Evolutionary conservation across 306 rosid species (phyloP).

Genomic region (Malus fusca): DNA sequence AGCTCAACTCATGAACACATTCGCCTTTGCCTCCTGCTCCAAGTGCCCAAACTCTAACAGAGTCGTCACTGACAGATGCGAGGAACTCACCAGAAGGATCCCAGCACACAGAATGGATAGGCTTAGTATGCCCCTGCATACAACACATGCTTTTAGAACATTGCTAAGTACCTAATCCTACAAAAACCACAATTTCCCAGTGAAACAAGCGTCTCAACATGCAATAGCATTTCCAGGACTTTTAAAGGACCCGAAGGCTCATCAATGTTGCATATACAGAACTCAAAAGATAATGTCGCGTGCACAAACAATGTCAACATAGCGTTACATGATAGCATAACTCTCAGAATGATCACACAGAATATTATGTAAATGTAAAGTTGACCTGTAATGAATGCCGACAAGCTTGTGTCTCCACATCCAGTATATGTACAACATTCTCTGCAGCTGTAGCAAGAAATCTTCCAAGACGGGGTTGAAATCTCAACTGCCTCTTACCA

Average conservation of each 20-base stretch:
- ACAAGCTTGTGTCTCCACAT: constrained; percentile 68
- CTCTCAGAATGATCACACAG: no score
- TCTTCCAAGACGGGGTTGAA: constrained; percentile 83
- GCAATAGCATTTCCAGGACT: no score
- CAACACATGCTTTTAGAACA: neutral
- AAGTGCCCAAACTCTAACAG: constrained; percentile 80
- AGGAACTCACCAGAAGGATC: constrained; percentile 83
- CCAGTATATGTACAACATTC: constrained; percentile 76
- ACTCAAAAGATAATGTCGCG: no score
- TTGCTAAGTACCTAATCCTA: no score
- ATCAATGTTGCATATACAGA: no score
- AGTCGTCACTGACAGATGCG: constrained; percentile 93
- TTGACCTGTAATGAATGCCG: constrained; percentile 71
- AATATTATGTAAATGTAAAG: neutral
- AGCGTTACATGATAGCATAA: no score
- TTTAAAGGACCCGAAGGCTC: no score
- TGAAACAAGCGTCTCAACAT: no score
- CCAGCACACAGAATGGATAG: constrained; percentile 74
- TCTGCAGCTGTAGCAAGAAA: constrained; percentile 87
- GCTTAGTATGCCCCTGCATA: constrained; percentile 73
- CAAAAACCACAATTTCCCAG: no score
- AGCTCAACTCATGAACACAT: constrained; percentile 75
- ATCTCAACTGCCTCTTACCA: constrained; percentile 77
- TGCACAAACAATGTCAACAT: no score
- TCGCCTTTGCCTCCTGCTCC: constrained; percentile 79